Evolutionary conservation across 805 yeast genomes (phyloP).

Genomic region (Saccharomycopsis sp.): DNA sequence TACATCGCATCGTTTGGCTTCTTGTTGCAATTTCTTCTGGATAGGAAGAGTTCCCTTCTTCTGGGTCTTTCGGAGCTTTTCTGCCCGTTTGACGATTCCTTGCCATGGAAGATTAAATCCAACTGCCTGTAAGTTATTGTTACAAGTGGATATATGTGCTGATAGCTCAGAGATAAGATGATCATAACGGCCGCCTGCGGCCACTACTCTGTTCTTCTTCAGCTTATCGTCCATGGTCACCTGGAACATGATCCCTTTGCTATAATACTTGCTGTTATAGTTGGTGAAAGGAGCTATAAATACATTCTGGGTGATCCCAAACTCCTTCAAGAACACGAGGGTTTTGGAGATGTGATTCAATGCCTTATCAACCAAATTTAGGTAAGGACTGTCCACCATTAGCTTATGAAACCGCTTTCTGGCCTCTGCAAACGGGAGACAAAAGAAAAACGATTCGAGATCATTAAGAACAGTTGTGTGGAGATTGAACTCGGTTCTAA

Average conservation of each 20-base stretch:
- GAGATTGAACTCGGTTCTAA: constrained; percentile 41
- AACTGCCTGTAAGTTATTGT: constrained; percentile 51
- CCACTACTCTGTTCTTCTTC: constrained; percentile 41
- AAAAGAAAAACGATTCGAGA: constrained; percentile 72
- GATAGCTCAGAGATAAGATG: constrained; percentile 59
- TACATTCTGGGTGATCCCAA: constrained; percentile 51
- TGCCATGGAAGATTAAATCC: constrained; percentile 84
- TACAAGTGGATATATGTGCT: constrained; percentile 23
- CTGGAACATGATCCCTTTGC: constrained; percentile 83
- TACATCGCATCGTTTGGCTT: constrained; percentile 69
- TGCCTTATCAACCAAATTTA: constrained; percentile 55
- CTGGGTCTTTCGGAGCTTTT: constrained; percentile 37
- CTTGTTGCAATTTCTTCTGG: constrained; percentile 31
- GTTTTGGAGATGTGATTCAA: constrained; percentile 58
- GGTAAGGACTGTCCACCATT: constrained; percentile 67
- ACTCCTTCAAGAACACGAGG: constrained; percentile 41
- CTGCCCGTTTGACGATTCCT: constrained; percentile 47
- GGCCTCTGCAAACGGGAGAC: constrained; percentile 59
- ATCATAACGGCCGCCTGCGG: constrained; percentile 95
- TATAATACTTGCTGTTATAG: constrained; percentile 73
- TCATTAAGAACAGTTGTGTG: constrained; percentile 81
- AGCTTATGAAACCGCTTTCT: constrained; percentile 55
- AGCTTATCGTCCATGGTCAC: constrained; percentile 61
- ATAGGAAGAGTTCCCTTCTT: constrained; percentile 23
- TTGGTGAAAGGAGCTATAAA: constrained; percentile 77